Evolutionary conservation across 129 eudicot species (phyloP), one percentile per base, ranked within the genome.

Genomic region (Centaurea solstitialis): DNA sequence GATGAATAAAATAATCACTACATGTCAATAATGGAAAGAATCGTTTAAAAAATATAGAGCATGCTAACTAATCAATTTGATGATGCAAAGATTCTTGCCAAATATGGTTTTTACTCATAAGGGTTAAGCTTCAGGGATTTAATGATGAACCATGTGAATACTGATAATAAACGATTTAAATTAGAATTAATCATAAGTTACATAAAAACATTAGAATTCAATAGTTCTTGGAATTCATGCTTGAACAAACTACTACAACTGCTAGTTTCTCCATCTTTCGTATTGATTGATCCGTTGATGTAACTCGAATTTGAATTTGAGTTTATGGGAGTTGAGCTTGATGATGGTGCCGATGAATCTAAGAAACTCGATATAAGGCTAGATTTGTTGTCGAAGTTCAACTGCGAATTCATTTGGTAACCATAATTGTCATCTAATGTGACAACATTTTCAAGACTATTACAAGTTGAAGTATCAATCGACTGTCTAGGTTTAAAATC

Each of bases 211-310:
- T 78, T 33, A 45, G 74, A 24, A 89, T 85, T 77, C 64, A 77
- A 33, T 4, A 75, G 43, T 53, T 86, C 83, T 5, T 82, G 82
- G 8, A 79, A 77, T 59, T 87, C 91, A 72, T 76, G 77, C 66
- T 82, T 90, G 68, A 85, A 21, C 68, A 84, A n/a, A 70, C 57
- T 74, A 47, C 86, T 83, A 83, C 90, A 78, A 75, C 84, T 72
- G 76, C 88, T 47, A 45, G n/a, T 82, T 9, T 87, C 91, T 59
- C 76, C 72, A 47, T 78, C 91, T 74, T 89, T 75, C 84, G 91
- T 6, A 79, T 71, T 76, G 72, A 74, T 76, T 72, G n/a, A n/a
- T n/a, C 80, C 70, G 24, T 50, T 70, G 57, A 81, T 7, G 62
- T 83, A 76, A 20, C 76, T 73, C 38, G 69, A 47, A 47, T 79